These are phyloP conservation scores for Orbilia ellipsospora DNA, from an alignment of 2,329 filamentous ascomycete species.

Conservation along the genomic window DNA sequence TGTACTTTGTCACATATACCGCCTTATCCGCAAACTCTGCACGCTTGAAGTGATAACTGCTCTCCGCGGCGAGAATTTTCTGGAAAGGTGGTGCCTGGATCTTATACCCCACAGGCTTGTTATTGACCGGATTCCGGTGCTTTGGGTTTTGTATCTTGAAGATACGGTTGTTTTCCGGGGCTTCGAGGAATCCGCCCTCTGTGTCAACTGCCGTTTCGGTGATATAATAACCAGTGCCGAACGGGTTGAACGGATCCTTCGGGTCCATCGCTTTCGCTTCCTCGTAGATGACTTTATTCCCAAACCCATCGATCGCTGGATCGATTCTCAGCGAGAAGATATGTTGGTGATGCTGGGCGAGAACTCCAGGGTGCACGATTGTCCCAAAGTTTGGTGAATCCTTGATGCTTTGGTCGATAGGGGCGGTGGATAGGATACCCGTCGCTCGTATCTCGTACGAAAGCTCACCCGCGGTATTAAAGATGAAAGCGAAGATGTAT, in stretches of 20 bases:
- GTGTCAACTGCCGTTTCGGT: slow-evolving; percentile 54
- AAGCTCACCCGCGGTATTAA: slow-evolving; percentile 76
- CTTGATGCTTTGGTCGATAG: slow-evolving; percentile 73
- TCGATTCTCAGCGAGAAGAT: slow-evolving; percentile 77
- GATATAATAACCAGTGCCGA: slow-evolving; percentile 63
- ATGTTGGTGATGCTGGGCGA: slow-evolving; percentile 79
- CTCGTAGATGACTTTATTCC: slow-evolving; percentile 69
- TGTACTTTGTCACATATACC: slow-evolving; percentile 69
- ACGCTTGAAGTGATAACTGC: slow-evolving; percentile 66
- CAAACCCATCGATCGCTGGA: slow-evolving; percentile 71
- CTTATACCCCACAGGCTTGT: slow-evolving; percentile 69
- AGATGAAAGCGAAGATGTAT: slow-evolving; percentile 77
- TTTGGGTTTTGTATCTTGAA: slow-evolving; percentile 71
- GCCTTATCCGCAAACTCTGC: slow-evolving; percentile 69
- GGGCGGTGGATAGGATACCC: slow-evolving; percentile 74
- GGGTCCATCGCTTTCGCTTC: slow-evolving; percentile 72
- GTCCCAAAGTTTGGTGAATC: slow-evolving; percentile 72
- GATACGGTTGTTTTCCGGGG: slow-evolving; percentile 65
- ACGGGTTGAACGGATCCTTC: slow-evolving; percentile 68
- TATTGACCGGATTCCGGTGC: slow-evolving; percentile 68
- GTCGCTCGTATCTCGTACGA: slow-evolving; percentile 76
- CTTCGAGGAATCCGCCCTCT: slow-evolving; percentile 66
- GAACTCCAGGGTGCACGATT: slow-evolving; percentile 75
- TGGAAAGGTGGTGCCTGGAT: slow-evolving; percentile 70
- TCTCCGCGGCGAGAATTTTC: slow-evolving; percentile 68